Evolutionary conservation across 2,329 filamentous ascomycete species (phyloP), one percentile per base, ranked within the genome.

Genomic region (Hypoxylon sp.): DNA sequence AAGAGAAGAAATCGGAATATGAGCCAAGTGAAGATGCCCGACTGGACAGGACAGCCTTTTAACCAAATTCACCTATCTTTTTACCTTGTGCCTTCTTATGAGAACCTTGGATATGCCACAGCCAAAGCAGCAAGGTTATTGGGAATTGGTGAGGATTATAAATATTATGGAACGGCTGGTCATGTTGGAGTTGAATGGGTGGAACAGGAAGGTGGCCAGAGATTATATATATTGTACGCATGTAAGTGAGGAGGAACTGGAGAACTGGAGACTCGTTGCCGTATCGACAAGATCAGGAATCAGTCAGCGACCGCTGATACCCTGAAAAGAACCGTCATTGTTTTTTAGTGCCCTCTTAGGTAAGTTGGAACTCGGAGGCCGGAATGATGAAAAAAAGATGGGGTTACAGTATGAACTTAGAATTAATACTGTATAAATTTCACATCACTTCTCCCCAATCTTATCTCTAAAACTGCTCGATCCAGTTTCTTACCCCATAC

Each of bases 311-410:
- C 49, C 38, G 13, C 12, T 25, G n/a, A 53, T 49, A 49, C 20
- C 45, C 40, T 42, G 21, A 36, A 27, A 25, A 51, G 47, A 51
- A 55, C 51, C 46, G 38, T 42, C 20, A 46, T 51, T 55, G 51
- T 46, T 31, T 50, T 50, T 48, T 51, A 47, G 38, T 55, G 20
- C 42, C 47, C 20, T 48, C 32, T 55, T 51, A 51, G 34, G 43
- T 51, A 51, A 51, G 37, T 44, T 48, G 6, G 35, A 23, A 30
- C 32, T 55, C 31, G 46, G 41, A 20, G 26, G 29, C 32, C 29
- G 46, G 40, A 27, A 29, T 16, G 26, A 44, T 29, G 23, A 40
- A 26, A 38, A 9, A 31, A 41, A 15, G 44, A 31, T 20, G 27
- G 25, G 20, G 5, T 38, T 38, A n/a, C 29, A 49, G 7, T 11